Base-by-base conservation (phyloP, 1,284 basidiomycete species). In the Albatrellus sp. region DNA sequence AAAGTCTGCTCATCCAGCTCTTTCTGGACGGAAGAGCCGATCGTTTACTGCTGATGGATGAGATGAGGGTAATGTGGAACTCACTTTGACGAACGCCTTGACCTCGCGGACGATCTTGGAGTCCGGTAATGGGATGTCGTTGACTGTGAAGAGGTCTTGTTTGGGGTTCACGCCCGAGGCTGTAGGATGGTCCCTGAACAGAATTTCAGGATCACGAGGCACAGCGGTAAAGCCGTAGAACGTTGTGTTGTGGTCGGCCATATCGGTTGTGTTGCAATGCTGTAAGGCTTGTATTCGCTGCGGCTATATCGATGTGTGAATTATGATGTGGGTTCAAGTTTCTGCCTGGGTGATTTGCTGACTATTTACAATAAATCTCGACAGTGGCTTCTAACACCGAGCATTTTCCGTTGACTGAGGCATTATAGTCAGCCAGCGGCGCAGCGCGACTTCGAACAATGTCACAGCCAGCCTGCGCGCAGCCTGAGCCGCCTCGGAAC, bases 181-280 rank as follows among this genome's bases (percentile, higher is more conserved):
- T 5, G 70, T 72, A 11, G 70, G 68, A 44, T 72, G 69, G 39
- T 64, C 62, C 41, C 64, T 62, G 55, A 74, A 71, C 11, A 75
- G 60, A 5, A 71, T 59, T 14, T 70, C 68, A 12, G 70, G 70
- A 49, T 74, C 68, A 36, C 70, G 60, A 4, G 68, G 60, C 20
- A 73, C 70, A 29, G 72, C 64, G 3, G 66, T 69, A 49, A 69
- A 72, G 13, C 72, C 70, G 49, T 72, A 73, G 52, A 66, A 66
- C 17, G 48, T 46, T 8, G 24, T 28, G 24, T 40, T 40, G 38
- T 40, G 17, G 38, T 40, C 38, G 12, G 14, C 11, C 38, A 40
- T 40, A n/a, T 20, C 19, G n/a, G 11, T 28, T 14, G 5, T 17
- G 35, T 5, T 19, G 35, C 16, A 12, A 37, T n/a, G 35, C 35